Base-by-base conservation (phyloP, 208 protist species). In the Phytomonas serpens region DNA sequence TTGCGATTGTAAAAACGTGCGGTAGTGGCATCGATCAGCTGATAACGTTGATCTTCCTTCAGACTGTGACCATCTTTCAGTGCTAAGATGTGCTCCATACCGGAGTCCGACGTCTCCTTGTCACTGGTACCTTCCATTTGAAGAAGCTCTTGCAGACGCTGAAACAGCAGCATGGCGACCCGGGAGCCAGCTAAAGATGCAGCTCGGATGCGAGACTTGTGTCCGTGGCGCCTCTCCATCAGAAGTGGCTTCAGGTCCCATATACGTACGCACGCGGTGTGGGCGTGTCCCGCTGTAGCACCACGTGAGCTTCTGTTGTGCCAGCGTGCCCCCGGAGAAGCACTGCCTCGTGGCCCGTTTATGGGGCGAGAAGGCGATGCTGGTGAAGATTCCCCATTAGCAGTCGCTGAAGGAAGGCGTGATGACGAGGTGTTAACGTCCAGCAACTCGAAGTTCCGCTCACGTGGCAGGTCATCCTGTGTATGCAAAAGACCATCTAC, bases 191-290 rank as follows among this genome's bases (percentile, higher is more conserved):
- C 68, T 63, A 14, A 71, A 74, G 73, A 74, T 74, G 34, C 69
- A 27, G 68, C 64, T 64, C 61, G 64, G 7, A 68, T 70, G 42
- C 74, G 75, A 38, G 66, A 68, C 29, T 69, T 69, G 7, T 76
- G 75, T 30, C 66, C 72, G 14, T 74, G 75, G 27, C 81, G 80
- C 23, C 76, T 77, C 73, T 86, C 80, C 80, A 86, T 86, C 61
- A 89, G 79, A 51, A 84, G 72, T 61, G 84, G 78, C 75, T 89
- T 89, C 36, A 89, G 72, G 72, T 89, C 84, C 84, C 84, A 89
- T 30, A 89, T 80, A 37, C 75, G 78, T 13, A 89, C 80, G 61
- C 78, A 80, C 52, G 61, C 61, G 34, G 76, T 74, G 77, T 86
- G 74, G 27, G 64, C 69, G 73, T 89, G 80, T 16, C 84, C 78